These are phyloP conservation scores for Podospora tetraspora DNA, from an alignment of 495 filamentous ascomycete species.

Conservation along the genomic window DNA sequence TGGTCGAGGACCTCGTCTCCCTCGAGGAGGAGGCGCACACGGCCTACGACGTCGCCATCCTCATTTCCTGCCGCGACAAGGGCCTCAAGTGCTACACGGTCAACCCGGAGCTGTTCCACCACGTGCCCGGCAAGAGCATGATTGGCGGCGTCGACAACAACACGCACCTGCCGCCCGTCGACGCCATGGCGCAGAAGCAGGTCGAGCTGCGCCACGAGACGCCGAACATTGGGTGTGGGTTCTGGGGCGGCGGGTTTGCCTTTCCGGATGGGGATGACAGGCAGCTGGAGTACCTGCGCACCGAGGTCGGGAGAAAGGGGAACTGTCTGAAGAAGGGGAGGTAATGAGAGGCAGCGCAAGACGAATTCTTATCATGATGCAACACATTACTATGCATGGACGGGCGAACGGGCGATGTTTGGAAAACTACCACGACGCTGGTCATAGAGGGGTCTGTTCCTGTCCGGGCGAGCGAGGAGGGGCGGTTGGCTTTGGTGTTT, in stretches of 20 bases:
- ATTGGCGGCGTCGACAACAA: conserved; percentile 15
- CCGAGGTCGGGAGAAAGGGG: conserved; percentile 17
- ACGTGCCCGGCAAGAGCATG: conserved; percentile 18
- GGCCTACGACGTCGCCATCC: conserved; percentile 27
- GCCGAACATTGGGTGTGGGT: conserved; percentile 18
- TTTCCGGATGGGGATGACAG: conserved; percentile 7
- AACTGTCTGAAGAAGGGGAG: conserved; percentile 16
- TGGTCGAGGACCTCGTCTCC: conserved; percentile 26
- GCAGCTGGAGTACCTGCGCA: conserved; percentile 5
- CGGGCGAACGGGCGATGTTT: neutral
- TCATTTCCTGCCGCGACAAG: conserved; percentile 10
- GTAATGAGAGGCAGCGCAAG: neutral
- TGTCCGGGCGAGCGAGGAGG: neutral
- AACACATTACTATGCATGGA: neutral
- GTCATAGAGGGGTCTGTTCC: neutral
- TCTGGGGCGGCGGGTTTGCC: conserved; percentile 13
- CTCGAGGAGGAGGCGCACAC: conserved; percentile 20
- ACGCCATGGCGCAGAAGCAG: conserved; percentile 12
- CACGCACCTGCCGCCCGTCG: conserved; percentile 12
- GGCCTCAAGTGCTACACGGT: conserved; percentile 15
- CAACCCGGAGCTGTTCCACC: conserved; percentile 22
- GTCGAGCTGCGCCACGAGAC: conserved; percentile 15
- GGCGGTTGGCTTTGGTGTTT: neutral
- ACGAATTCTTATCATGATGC: neutral
- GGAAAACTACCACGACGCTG: neutral